Base-by-base conservation (phyloP, 148 eudicot genomes). In the Salicornia ramosissima region DNA sequence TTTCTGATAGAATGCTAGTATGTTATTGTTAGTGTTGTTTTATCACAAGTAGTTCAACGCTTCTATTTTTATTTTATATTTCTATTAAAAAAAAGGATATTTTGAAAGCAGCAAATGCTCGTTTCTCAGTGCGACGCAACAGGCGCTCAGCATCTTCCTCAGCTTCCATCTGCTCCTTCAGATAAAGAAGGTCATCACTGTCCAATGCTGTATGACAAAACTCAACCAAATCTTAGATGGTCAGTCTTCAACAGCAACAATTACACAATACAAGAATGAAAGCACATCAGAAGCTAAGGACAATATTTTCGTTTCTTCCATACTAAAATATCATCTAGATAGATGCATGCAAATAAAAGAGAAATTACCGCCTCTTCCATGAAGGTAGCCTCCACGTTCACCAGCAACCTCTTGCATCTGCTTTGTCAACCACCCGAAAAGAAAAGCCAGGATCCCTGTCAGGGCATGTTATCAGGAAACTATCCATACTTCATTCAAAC, bases 361-460 rank as follows among this genome's bases (percentile, higher is more conserved):
- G 21, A 70, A 68, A 64, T 55, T 70, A 93, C 98, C 98, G 85
- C 98, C 98, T 75, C 98, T 81, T 57, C 98, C 98, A 79, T 93
- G 96, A 77, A 93, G 95, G 79, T 93, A 93, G 70, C 98, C 98
- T 79, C 98, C 98, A 74, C 96, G 96, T 80, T 93, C 98, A 76
- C 98, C 98, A 33, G 98, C 92, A 85, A 93, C 98, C 76, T 93
- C 98, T 88, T 93, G 98, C 98, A 93, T 93, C 98, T 93, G 92
- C 72, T 79, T 71, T 65, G 80, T 85, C 87, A 93, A 77, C 70
- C 82, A 74, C 83, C 95, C 92, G 71, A 68, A 72, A 74, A 81
- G 77, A 82, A 71, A 81, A 83, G 87, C 90, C 96, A 88, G 67
- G 72, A 81, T 93, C 98, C 98, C 98, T 93, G 98, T 78, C 93